These are phyloP conservation scores for Lactarius akahatsu DNA, from an alignment of 768 basidiomycete species.

Conservation along the genomic window DNA sequence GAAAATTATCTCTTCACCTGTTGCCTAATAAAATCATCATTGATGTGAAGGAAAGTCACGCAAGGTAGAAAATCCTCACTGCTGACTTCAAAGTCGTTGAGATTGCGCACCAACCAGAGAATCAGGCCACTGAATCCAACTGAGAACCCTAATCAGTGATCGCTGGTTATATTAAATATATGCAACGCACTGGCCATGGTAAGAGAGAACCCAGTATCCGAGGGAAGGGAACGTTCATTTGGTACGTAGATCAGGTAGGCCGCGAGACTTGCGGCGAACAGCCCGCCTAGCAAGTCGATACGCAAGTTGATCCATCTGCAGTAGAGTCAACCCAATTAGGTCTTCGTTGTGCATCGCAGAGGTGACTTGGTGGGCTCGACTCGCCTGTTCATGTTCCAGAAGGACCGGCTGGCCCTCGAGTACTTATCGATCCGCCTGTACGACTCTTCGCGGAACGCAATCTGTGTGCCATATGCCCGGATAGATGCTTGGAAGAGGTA, in stretches of 20 bases:
- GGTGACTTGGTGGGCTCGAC: slow-evolving; percentile 9
- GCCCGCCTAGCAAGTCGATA: slow-evolving; percentile 55
- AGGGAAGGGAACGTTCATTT: slow-evolving; percentile 36
- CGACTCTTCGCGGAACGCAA: slow-evolving; percentile 43
- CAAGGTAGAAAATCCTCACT: slow-evolving; percentile 34
- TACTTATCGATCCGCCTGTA: slow-evolving; percentile 49
- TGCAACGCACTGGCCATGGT: slow-evolving; percentile 42
- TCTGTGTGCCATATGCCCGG: slow-evolving; percentile 55
- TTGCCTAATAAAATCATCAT: slow-evolving; percentile 29
- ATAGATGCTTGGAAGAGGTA: slow-evolving; percentile 41
- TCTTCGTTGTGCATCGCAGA: background rate
- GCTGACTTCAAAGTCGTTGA: slow-evolving; percentile 48
- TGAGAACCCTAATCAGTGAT: slow-evolving; percentile 20
- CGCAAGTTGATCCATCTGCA: slow-evolving; percentile 48
- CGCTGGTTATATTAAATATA: background rate
- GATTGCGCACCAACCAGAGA: slow-evolving; percentile 46
- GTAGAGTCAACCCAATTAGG: background rate
- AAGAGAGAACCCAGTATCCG: slow-evolving; percentile 42
- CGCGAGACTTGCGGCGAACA: slow-evolving; percentile 51
- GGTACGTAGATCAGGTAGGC: slow-evolving; percentile 50
- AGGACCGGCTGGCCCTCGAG: slow-evolving; percentile 40
- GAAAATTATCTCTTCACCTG: slow-evolving; percentile 29
- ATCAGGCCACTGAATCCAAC: slow-evolving; percentile 58
- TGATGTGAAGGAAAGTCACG: background rate
- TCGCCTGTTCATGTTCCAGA: slow-evolving; percentile 50